Base-by-base conservation (phyloP, 1,284 basidiomycete species). In the Megacollybia platyphylla region DNA sequence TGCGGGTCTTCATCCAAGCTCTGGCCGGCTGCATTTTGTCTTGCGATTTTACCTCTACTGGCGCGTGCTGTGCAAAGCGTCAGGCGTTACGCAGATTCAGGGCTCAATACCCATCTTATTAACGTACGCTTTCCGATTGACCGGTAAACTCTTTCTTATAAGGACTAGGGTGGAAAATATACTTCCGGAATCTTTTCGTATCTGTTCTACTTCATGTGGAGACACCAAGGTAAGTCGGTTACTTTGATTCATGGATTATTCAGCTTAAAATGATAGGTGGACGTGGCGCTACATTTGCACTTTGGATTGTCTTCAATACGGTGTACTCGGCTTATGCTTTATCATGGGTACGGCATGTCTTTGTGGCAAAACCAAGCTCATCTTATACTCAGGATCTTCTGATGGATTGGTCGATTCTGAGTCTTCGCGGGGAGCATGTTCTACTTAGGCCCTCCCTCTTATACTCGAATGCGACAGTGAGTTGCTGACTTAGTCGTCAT, bases 351-450 rank as follows among this genome's bases (percentile, higher is more conserved):
- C 42, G 71, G 60, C 8, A 8, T 44, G 32, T n/a, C 18, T 17
- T 30, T 32, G 39, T 11, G 20, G 24, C 10, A 18, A 17, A 37
- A 11, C 18, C 29, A 32, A 10, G 44, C 40, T 40, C 29, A 47
- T 37, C 43, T 40, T 38, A 41, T 45, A 40, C 20, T 29, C 51
- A 88, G 85, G 85, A 88, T 51, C 57, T 82, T 26, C 52, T 73
- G n/a, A 79, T 86, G 75, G 89, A 92, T 56, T 88, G 86, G 85
- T 83, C 84, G 2, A 53, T 96, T 41, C 65, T 91, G 31, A 68
- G 75, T 43, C 69, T 72, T 0, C 70, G 71, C 43, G 65, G 72
- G 2, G 63, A 57, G 37, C 70, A 80, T 51, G 74, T 67, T n/a
- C 63, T 90, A 39, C 70, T 97, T 3, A 75, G 93, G 18, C 60